Evolutionary conservation across 306 rosid genomes (phyloP).

Genomic region (Quercus cerris): DNA sequence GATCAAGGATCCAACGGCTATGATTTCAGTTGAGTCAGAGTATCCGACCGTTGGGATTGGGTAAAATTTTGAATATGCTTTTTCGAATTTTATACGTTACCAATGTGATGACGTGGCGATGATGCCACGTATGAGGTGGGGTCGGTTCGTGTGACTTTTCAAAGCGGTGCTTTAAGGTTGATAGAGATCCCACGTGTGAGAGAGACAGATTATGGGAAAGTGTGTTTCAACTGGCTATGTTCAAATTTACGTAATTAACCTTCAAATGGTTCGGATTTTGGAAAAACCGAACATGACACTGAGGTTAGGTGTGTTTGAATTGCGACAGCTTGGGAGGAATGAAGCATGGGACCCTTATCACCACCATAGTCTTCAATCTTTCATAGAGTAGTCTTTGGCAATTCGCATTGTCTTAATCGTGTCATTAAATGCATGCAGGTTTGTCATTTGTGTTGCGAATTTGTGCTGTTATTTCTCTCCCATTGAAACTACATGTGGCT

Average conservation of each 20-base stretch:
- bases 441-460: no score
- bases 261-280: not conserved
- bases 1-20: conserved; percentile 42
- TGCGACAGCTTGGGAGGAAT: not conserved
- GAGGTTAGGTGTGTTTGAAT: not conserved
- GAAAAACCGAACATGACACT: conserved; percentile 17
- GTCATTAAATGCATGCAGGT: no score
- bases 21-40: conserved; percentile 22
- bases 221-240: not conserved
- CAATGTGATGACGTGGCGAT: conserved; percentile 35
- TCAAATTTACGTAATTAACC: conserved; percentile 18
- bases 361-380: no score
- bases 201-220: conserved; percentile 21
- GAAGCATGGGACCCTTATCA: not conserved
- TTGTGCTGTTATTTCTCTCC: no score
- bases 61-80: conserved; percentile 53
- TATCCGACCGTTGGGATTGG: conserved; percentile 68
- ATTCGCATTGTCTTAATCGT: no score
- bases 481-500: no score
- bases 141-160: conserved; percentile 25
- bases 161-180: not conserved
- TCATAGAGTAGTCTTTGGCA: no score
- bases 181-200: conserved; percentile 47
- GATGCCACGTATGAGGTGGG: conserved; percentile 44
- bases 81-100: conserved; percentile 20